phyloP scores from a whole-genome alignment of 2,329 filamentous ascomycete species.

The Bisporella sp. region DNA sequence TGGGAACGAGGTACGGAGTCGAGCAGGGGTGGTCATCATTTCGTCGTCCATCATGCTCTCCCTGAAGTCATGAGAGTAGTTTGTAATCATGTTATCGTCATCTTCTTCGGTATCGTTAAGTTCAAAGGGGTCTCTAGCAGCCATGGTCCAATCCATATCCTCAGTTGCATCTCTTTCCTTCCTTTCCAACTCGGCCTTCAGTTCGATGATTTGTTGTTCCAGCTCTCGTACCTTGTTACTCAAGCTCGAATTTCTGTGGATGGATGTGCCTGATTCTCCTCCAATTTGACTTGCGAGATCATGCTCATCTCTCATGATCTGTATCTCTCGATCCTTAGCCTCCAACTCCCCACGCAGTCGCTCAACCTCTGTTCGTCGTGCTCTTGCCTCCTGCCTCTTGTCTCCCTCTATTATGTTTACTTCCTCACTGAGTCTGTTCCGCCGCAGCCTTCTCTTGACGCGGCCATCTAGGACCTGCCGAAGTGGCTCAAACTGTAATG shows the following conservation, averaged over 20 bases:
- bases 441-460: slow-evolving; percentile 48
- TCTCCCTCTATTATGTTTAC: slow-evolving; percentile 45
- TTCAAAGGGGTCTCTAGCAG: slow-evolving; percentile 37
- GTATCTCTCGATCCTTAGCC: slow-evolving; percentile 22
- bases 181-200: slow-evolving; percentile 20
- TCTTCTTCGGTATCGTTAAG: slow-evolving; percentile 21
- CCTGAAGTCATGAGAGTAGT: slow-evolving; percentile 20
- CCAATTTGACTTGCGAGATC: slow-evolving; percentile 23
- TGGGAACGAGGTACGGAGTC: slow-evolving; percentile 23
- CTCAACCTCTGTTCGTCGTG: slow-evolving; percentile 40
- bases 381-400: slow-evolving; percentile 33
- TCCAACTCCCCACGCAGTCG: slow-evolving; percentile 40
- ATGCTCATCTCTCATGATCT: slow-evolving; percentile 22
- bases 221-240: slow-evolving; percentile 20
- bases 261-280: slow-evolving; percentile 15
- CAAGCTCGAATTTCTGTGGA: slow-evolving; percentile 10
- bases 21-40: slow-evolving; percentile 20
- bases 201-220: slow-evolving; percentile 19
- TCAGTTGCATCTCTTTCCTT: slow-evolving; percentile 15
- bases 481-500: slow-evolving; percentile 41
- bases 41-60: slow-evolving; percentile 13
- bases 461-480: slow-evolving; percentile 50
- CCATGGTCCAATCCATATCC: slow-evolving; percentile 41
- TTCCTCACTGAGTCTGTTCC: slow-evolving; percentile 51
- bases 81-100: slow-evolving; percentile 33